Evolutionary conservation across 306 rosid genomes (phyloP).

Genomic region (Arachis hypogaea): DNA sequence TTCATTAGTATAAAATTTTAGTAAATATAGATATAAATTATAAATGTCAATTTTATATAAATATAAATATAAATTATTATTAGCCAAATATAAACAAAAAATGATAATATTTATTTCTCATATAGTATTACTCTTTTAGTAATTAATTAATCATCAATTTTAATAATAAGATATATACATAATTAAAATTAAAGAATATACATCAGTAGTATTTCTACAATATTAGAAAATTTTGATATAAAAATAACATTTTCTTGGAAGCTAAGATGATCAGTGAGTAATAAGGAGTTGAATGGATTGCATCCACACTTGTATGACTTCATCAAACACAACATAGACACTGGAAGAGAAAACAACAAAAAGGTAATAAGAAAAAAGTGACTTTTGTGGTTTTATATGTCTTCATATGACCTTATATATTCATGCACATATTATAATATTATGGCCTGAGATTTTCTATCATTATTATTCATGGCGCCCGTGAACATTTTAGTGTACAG

Average conservation of each 20-base stretch:
- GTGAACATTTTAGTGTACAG: constrained; percentile 36
- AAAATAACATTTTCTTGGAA: constrained; percentile 23
- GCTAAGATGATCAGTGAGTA: constrained; percentile 9
- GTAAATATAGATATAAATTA: no score
- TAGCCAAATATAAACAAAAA: no score
- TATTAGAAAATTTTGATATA: no score
- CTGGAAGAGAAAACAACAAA: constrained; percentile 10
- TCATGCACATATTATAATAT: constrained; percentile 3
- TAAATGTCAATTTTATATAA: no score
- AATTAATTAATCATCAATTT: no score
- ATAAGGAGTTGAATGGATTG: constrained; percentile 3
- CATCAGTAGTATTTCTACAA: no score
- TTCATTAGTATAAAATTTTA: no score
- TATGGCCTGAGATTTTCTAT: constrained; percentile 15
- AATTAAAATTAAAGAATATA: no score
- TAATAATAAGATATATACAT: no score
- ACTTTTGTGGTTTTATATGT: constrained; percentile 28
- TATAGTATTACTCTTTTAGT: no score
- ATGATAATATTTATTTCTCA: no score
- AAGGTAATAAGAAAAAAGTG: constrained; percentile 4
- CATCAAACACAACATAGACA: background rate
- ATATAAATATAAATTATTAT: no score
- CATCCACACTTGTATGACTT: constrained; percentile 11
- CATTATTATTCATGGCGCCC: constrained; percentile 25
- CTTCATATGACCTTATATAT: background rate